phyloP scores from a whole-genome alignment of 1,284 basidiomycete genomes.

The Naganishia liquefaciens region DNA sequence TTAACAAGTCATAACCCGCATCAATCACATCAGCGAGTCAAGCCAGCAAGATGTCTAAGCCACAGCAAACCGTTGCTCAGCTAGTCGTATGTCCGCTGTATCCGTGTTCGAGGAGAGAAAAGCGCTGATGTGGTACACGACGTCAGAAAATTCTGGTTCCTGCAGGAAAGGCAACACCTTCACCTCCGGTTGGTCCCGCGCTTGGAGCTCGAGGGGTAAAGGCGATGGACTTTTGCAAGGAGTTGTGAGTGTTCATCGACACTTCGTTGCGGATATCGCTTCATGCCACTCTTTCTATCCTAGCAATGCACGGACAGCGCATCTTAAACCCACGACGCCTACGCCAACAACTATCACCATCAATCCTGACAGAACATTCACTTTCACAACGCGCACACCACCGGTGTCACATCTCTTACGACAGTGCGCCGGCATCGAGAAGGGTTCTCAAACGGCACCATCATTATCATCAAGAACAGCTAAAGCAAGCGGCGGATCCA shows the following conservation, averaged over 20 bases:
- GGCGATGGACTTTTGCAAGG: slow-evolving; percentile 99
- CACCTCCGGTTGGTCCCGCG: slow-evolving; percentile 94
- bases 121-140: not conserved
- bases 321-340: slow-evolving; percentile 82
- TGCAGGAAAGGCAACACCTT: slow-evolving; percentile 93
- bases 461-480: slow-evolving; percentile 8
- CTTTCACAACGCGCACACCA: slow-evolving; percentile 88
- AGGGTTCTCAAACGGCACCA: slow-evolving; percentile 64
- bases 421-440: slow-evolving; percentile 85
- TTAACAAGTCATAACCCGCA: not conserved
- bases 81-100: slow-evolving; percentile 8
- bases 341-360: slow-evolving; percentile 88
- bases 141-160: slow-evolving; percentile 79
- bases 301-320: slow-evolving; percentile 83
- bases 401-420: slow-evolving; percentile 90
- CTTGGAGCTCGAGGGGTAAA: slow-evolving; percentile 97
- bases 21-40: not conserved
- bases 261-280: not conserved
- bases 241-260: slow-evolving; percentile 59
- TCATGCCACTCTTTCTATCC: slow-evolving; percentile 1
- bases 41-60: slow-evolving; percentile 19
- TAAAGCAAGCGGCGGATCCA: slow-evolving; percentile 6
- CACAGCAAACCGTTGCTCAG: slow-evolving; percentile 16
- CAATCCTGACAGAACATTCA: slow-evolving; percentile 91
- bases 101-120: not conserved